Evolutionary conservation across 2,329 filamentous ascomycete species (phyloP).

Genomic region (Penicillium concentricum): DNA sequence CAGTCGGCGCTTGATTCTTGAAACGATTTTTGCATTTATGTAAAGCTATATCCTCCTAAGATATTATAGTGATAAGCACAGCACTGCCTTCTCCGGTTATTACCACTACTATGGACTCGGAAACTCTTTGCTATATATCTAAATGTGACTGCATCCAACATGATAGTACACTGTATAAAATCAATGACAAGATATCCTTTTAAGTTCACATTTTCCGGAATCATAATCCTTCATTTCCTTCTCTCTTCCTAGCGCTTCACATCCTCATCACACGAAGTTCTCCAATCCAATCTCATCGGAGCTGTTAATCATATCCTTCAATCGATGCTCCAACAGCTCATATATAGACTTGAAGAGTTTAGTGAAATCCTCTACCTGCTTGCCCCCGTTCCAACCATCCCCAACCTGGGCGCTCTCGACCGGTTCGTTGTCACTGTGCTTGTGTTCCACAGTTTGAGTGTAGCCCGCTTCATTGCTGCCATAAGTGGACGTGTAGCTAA

Average conservation of each 20-base stretch:
- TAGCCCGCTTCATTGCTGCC: background rate
- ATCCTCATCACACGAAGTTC: background rate
- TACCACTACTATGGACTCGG: background rate
- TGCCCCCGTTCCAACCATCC: slow-evolving; percentile 10
- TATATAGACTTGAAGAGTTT: slow-evolving; percentile 21
- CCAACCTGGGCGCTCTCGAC: slow-evolving; percentile 18
- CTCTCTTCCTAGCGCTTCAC: background rate
- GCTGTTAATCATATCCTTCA: slow-evolving; percentile 25
- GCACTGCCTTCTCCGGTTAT: background rate
- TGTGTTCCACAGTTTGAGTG: slow-evolving; percentile 16
- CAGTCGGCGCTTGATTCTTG: no score
- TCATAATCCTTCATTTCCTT: background rate
- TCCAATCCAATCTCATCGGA: slow-evolving; percentile 31
- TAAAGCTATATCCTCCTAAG: no score
- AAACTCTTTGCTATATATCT: background rate
- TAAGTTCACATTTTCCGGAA: background rate
- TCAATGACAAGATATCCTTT: background rate
- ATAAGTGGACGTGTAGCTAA: background rate
- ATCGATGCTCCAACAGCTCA: slow-evolving; percentile 13
- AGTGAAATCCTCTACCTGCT: slow-evolving; percentile 18
- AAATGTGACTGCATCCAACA: background rate
- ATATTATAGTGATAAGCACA: background rate
- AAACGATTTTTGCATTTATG: no score
- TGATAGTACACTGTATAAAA: background rate
- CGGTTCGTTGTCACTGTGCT: slow-evolving; percentile 1